A percentile compares a stretch with the other conserved stretches of the same genome.
These are phyloP conservation scores for Ganoderma meredithae DNA, from an alignment of 1,284 basidiomycete genomes.

Conservation along the genomic window DNA sequence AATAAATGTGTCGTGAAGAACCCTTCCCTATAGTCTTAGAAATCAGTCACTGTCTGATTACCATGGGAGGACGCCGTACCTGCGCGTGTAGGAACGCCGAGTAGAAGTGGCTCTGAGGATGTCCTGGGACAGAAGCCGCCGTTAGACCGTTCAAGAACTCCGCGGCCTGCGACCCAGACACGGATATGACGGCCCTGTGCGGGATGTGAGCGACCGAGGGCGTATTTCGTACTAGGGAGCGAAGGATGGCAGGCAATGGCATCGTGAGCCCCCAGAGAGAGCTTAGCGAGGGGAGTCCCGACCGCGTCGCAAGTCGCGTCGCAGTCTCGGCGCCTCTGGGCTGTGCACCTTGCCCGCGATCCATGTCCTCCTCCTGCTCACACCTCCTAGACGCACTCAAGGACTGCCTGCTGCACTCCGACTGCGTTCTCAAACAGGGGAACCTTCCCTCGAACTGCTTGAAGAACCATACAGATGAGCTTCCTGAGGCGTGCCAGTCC, in stretches of 20 bases:
- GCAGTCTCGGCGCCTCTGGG: slow-evolving; percentile 22
- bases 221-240: slow-evolving; percentile 53
- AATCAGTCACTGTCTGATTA: slow-evolving; percentile 12
- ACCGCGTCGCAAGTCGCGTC: slow-evolving; percentile 9
- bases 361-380: slow-evolving; percentile 83
- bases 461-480: slow-evolving; percentile 70
- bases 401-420: slow-evolving; percentile 80
- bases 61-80: slow-evolving; percentile 48
- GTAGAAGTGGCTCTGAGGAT: slow-evolving; percentile 67
- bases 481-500: slow-evolving; percentile 79
- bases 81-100: slow-evolving; percentile 89
- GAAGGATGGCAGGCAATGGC: slow-evolving; percentile 48
- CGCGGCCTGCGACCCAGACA: slow-evolving; percentile 84
- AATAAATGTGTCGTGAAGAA: slow-evolving; percentile 89
- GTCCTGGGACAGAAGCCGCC: slow-evolving; percentile 62
- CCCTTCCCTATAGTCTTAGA: slow-evolving; percentile 71
- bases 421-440: slow-evolving; percentile 82
- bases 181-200: slow-evolving; percentile 72
- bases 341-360: slow-evolving; percentile 26
- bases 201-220: slow-evolving; percentile 71
- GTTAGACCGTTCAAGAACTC: slow-evolving; percentile 92
- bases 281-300: slow-evolving; percentile 6
- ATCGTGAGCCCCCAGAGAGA: slow-evolving; percentile 30
- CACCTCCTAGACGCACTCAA: slow-evolving; percentile 78
- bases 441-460: slow-evolving; percentile 81